phyloP scores from a whole-genome alignment of 768 basidiomycete species.

The Boletales sp. region DNA sequence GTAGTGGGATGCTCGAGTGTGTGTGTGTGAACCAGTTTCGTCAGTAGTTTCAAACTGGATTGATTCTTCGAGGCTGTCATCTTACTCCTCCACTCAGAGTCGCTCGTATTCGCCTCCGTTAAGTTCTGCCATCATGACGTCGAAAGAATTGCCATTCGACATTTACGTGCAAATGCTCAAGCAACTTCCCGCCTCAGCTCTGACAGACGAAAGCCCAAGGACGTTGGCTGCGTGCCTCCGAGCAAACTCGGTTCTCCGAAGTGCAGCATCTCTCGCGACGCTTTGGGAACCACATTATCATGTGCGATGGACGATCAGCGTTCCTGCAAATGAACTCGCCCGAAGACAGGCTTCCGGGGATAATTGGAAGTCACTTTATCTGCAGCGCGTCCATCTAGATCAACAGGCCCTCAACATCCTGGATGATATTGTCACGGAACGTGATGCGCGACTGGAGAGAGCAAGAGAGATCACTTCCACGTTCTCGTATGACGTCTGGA shows the following conservation, averaged over 20 bases:
- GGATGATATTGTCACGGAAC: conserved; percentile 37
- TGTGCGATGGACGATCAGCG: conserved; percentile 43
- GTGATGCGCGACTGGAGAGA: conserved; percentile 36
- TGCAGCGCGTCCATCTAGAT: conserved; percentile 44
- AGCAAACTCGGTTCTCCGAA: conserved; percentile 37
- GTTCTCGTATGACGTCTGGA: conserved; percentile 54
- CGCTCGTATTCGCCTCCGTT: not conserved
- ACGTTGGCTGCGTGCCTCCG: conserved; percentile 41
- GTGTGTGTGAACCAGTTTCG: too few species aligned
- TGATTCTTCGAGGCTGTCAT: too few species aligned
- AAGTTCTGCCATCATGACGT: conserved; percentile 13
- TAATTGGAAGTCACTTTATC: conserved; percentile 49
- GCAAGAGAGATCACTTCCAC: conserved; percentile 38
- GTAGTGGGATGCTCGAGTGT: too few species aligned
- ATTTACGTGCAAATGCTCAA: conserved; percentile 36
- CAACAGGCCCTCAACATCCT: conserved; percentile 37
- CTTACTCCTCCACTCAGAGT: not conserved
- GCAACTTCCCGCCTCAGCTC: conserved; percentile 27
- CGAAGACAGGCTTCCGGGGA: conserved; percentile 27
- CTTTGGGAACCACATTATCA: conserved; percentile 56
- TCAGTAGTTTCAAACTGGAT: too few species aligned
- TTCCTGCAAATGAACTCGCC: conserved; percentile 33
- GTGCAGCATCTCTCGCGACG: conserved; percentile 38
- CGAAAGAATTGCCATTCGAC: conserved; percentile 31
- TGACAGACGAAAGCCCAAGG: conserved; percentile 21